Evolutionary conservation across 1,284 basidiomycete genomes (phyloP), one percentile per base, ranked within the genome.

Genomic region (Tranzscheliella williamsii): DNA sequence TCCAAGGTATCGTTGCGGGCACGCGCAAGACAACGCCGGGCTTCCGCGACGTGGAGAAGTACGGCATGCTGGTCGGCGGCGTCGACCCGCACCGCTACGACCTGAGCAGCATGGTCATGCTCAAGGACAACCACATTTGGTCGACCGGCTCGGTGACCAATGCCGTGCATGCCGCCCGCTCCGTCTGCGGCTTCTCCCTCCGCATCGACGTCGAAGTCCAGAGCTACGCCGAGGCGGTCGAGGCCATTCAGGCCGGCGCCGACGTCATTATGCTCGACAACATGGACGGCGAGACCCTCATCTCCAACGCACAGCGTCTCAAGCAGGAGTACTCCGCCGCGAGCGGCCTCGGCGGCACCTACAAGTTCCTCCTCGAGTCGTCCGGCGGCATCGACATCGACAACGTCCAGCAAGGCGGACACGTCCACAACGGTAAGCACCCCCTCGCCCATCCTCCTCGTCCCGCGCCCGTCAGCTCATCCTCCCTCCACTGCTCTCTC

Each of bases 111-210:
- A 98, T 98, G 94, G 94, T 99, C 75, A 98, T 98, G 94, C 85
- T 99, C 73, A 98, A 98, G 80, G 94, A 98, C 76, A 98, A 98
- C 78, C 95, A 98, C 76, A 91, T 98, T 75, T 97, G 92, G 93
- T 93, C 91, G 6, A 90, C 87, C 22, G 91, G 92, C 20, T 94
- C 91, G 4, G 95, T 98, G 68, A 90, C 89, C 0, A 81, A 85
- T 35, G 94, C 94, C 2, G 86, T 98, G 55, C 79, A 86, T 60
- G 84, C 88, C 51, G 92, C 93, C 11, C 87, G 91, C 24, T 81
- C 85, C 57, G 92, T 92, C 21, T 91, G 91, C 16, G 94, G 95
- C 18, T 98, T 98, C 80, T 89, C 87, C 51, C 81, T 94, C 37
- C 85, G 91, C 24, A 86, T 99, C 42, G 94, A 98, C 62, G 93